These are phyloP conservation scores for Trichoderma cornu-damae DNA, from an alignment of 2,329 filamentous ascomycete species.

Conservation along the genomic window DNA sequence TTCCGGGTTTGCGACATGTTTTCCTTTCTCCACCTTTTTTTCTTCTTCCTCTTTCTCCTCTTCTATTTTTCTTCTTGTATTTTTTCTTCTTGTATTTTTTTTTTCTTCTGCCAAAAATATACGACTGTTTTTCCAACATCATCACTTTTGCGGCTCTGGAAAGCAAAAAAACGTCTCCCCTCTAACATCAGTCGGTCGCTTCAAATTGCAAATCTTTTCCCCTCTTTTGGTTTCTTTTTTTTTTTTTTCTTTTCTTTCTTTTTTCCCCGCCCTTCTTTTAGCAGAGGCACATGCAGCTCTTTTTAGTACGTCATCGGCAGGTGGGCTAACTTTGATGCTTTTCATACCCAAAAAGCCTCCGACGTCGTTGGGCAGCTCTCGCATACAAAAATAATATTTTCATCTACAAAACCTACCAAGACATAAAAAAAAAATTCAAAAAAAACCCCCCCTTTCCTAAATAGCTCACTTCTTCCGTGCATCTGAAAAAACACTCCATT, in stretches of 20 bases:
- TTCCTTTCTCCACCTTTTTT: not conserved
- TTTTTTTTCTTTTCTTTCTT: not conserved
- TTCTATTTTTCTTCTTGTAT: not conserved
- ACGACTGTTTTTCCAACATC: slow-evolving; percentile 3
- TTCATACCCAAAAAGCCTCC: slow-evolving; percentile 1
- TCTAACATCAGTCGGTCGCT: not conserved
- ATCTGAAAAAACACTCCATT: not conserved
- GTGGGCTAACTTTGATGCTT: not conserved
- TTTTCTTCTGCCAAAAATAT: too few species aligned
- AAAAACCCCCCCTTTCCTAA: not conserved
- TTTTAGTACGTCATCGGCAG: slow-evolving; percentile 14
- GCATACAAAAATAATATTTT: too few species aligned
- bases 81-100: not conserved
- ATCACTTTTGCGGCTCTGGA: not conserved
- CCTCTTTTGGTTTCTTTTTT: not conserved
- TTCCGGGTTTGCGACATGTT: not conserved
- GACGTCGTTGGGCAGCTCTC: slow-evolving; percentile 1
- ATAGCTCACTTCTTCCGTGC: not conserved
- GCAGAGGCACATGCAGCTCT: slow-evolving; percentile 15
- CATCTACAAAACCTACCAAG: too few species aligned
- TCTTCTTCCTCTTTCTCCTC: not conserved
- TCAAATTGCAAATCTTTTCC: too few species aligned
- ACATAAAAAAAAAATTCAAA: not conserved
- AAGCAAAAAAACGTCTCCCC: not conserved
- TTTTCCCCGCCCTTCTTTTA: not conserved